A percentile compares a stretch with the other conserved stretches of the same genome.
These are phyloP conservation scores for Nicotiana knightiana DNA, from an alignment of 257 asterid genomes.

Conservation along the genomic window DNA sequence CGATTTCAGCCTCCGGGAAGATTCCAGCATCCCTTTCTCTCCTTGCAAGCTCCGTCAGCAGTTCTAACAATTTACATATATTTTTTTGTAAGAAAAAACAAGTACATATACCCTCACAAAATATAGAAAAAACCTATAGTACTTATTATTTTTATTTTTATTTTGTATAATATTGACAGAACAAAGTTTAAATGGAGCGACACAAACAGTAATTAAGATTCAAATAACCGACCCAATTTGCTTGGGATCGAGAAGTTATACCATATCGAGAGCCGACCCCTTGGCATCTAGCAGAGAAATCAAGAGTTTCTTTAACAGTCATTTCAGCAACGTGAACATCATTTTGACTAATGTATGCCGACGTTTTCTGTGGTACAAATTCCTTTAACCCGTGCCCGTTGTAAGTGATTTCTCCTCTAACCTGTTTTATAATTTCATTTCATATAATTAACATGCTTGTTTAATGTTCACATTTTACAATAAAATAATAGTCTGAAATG, in stretches of 20 bases:
- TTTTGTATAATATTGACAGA: too few relatives aligned
- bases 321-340: conserved; percentile 93
- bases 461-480: neutral
- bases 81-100: neutral
- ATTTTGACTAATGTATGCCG: conserved; percentile 94
- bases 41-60: conserved; percentile 47
- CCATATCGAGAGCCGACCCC: conserved; percentile 92
- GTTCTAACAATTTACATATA: conserved; percentile 22
- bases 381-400: conserved; percentile 69
- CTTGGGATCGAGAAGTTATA: conserved; percentile 7
- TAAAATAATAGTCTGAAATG: neutral
- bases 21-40: conserved; percentile 55
- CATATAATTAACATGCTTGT: neutral
- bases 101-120: neutral
- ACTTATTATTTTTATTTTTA: too few relatives aligned
- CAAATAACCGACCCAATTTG: too few relatives aligned
- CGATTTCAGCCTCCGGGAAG: conserved; percentile 48
- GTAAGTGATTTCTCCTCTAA: conserved; percentile 65
- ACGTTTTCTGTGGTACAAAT: conserved; percentile 80
- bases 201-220: too few relatives aligned
- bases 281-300: conserved; percentile 89
- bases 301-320: conserved; percentile 92
- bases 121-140: too few relatives aligned
- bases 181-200: neutral
- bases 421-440: conserved; percentile 29